Percentiles rank a stretch among this genome's conserved stretches.
phyloP scores from a whole-genome alignment of 2,329 filamentous ascomycete genomes.

The Geosmithia putterillii region DNA sequence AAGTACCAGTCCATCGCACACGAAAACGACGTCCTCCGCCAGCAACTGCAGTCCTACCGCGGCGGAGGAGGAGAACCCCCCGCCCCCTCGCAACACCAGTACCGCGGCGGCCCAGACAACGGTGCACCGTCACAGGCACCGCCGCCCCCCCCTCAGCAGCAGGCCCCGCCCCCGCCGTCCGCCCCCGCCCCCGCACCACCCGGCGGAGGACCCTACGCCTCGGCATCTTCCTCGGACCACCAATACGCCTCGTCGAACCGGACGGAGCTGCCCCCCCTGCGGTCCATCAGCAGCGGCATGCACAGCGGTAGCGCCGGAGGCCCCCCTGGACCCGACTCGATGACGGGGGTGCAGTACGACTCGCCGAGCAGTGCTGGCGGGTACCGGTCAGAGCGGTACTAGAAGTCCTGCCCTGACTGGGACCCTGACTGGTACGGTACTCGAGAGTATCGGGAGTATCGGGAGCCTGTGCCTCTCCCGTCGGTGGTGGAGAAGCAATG shows the following conservation, averaged over 20 bases:
- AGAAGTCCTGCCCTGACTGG: background rate
- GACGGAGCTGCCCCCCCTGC: slow-evolving; percentile 44
- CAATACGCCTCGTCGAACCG: slow-evolving; percentile 12
- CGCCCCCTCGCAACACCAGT: slow-evolving; percentile 22
- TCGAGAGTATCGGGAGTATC: background rate
- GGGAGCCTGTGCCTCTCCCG: background rate
- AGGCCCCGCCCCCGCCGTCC: slow-evolving; percentile 5
- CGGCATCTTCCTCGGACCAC: too few relatives aligned
- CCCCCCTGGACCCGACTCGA: slow-evolving; percentile 35
- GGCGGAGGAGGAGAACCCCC: slow-evolving; percentile 29
- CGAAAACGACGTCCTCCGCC: slow-evolving; percentile 35
- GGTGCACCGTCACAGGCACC: background rate
- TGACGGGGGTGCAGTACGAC: slow-evolving; percentile 56
- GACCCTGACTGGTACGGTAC: too few relatives aligned
- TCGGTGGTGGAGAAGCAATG: too few relatives aligned
- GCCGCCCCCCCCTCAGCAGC: slow-evolving; percentile 9
- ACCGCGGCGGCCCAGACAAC: too few relatives aligned
- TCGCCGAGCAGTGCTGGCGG: slow-evolving; percentile 28
- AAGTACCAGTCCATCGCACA: slow-evolving; percentile 26
- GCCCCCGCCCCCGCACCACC: slow-evolving; percentile 1
- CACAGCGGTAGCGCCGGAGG: slow-evolving; percentile 12
- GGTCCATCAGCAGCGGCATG: slow-evolving; percentile 33
- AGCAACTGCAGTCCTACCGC: slow-evolving; percentile 33
- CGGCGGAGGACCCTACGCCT: slow-evolving; percentile 9
- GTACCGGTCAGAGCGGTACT: slow-evolving; percentile 29